Percentiles rank a stretch among this genome's conserved stretches.
Conservation (phyloP, 1,139 yeast species). For the Geotrichum europaeum region DNA sequence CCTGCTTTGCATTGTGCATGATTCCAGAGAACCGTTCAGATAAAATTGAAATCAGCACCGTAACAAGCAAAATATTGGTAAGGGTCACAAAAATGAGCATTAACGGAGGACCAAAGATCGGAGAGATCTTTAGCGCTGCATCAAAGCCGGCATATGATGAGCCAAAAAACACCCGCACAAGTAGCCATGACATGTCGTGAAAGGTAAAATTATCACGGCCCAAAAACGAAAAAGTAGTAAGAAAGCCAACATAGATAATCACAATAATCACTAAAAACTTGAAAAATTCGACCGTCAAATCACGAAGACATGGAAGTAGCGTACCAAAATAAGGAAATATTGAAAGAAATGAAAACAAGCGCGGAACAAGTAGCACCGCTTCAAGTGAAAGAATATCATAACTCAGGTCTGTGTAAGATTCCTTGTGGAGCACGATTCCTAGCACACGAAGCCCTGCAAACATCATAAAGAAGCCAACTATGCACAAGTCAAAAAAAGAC, state of each 20-base stretch:
- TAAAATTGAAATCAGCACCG: conserved; percentile 33
- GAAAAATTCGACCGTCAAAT: conserved; percentile 31
- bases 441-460: conserved; percentile 25
- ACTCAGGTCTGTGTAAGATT: conserved; percentile 24
- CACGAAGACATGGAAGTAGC: conserved; percentile 32
- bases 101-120: conserved; percentile 31
- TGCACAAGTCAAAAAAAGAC: conserved; percentile 30
- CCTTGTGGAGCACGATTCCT: conserved; percentile 21
- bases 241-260: conserved; percentile 32
- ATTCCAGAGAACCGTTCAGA: conserved; percentile 31
- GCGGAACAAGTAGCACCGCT: conserved; percentile 32
- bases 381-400: conserved; percentile 33
- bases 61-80: conserved; percentile 30
- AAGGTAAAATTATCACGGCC: conserved; percentile 30
- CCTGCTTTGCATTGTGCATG: conserved; percentile 34
- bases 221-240: conserved; percentile 33
- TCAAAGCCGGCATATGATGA: conserved; percentile 32
- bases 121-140: conserved; percentile 30
- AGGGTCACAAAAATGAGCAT: conserved; percentile 32
- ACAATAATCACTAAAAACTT: conserved; percentile 32
- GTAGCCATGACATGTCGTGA: conserved; percentile 32
- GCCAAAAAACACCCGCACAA: conserved; percentile 34
- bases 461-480: conserved; percentile 27
- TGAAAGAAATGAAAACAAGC: conserved; percentile 32
- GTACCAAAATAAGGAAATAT: conserved; percentile 35